Conservation (phyloP, 257 asterid genomes). For the Primulina tabacum region DNA sequence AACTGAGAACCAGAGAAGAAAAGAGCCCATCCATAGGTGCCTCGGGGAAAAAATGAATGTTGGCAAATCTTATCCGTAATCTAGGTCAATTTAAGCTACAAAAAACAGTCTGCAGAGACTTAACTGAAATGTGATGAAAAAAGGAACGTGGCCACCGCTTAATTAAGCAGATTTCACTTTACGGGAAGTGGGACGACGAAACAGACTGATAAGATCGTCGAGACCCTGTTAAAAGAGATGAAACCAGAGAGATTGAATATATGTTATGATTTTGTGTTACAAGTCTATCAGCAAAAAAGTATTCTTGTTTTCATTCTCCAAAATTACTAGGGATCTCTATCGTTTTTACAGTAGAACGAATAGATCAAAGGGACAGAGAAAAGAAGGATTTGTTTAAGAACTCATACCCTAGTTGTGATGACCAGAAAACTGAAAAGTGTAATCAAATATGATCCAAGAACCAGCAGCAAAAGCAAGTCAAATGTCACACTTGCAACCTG, state of each 20-base stretch:
- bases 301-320: not conserved
- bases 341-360: not conserved
- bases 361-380: not conserved
- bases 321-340: not conserved
- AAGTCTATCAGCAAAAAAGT: not conserved
- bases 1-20: not conserved
- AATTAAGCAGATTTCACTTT: conserved; percentile 63
- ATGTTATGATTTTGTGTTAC: not conserved
- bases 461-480: conserved; percentile 83
- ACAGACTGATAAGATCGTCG: conserved; percentile 81
- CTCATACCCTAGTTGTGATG: conserved; percentile 77
- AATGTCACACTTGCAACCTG: conserved; percentile 94
- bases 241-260: not conserved
- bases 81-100: conserved; percentile 30
- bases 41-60: conserved; percentile 13
- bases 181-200: conserved; percentile 90
- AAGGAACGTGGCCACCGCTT: conserved; percentile 12
- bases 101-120: conserved; percentile 25
- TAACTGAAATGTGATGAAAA: not conserved
- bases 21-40: not conserved
- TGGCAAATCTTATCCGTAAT: conserved; percentile 24
- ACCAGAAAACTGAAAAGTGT: conserved; percentile 74
- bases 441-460: conserved; percentile 81
- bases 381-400: not conserved
- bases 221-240: conserved; percentile 61